phyloP scores from a whole-genome alignment of 108 stramenopile species.

The Licmophora abbreviata region DNA sequence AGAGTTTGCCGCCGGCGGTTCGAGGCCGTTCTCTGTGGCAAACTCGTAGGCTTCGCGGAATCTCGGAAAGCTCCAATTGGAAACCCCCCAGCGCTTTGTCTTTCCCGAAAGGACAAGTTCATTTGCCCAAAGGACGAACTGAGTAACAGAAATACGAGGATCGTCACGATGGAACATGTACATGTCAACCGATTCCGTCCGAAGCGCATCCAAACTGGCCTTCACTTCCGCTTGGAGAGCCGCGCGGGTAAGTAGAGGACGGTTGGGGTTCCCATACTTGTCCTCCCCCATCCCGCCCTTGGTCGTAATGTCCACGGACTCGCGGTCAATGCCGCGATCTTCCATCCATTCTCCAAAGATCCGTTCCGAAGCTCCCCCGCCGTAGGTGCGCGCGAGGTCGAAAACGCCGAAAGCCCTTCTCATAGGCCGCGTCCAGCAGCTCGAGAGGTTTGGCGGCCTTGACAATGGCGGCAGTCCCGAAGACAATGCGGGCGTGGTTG shows the following conservation, averaged over 20 bases:
- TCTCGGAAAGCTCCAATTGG: constrained; percentile 9
- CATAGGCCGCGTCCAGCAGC: constrained; percentile 5
- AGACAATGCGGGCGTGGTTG: constrained; percentile 3
- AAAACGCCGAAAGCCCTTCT: constrained; percentile 9
- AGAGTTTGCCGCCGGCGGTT: constrained; percentile 7
- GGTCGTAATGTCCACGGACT: constrained; percentile 2
- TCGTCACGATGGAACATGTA: constrained; percentile 15
- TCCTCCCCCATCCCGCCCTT: constrained; percentile 10
- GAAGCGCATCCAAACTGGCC: constrained; percentile 1
- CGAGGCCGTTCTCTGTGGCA: constrained; percentile 4
- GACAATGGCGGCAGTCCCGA: constrained; percentile 4
- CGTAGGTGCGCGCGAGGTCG: constrained; percentile 8
- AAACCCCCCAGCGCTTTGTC: constrained; percentile 2
- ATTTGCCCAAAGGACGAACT: constrained; percentile 3
- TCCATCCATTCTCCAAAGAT: constrained; percentile 11
- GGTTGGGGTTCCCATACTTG: constrained; percentile 6
- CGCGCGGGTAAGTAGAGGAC: constrained; percentile 3
- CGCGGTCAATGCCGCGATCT: constrained; percentile 5
- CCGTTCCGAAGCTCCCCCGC: constrained; percentile 2
- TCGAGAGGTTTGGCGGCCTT: constrained; percentile 1
- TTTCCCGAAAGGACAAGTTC: constrained; percentile 1
- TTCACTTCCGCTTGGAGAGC: constrained; percentile 3
- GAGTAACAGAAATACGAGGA: constrained; percentile 2
- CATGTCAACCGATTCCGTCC: constrained; percentile 5
- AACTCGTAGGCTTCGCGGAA: constrained; percentile 4